Evolutionary conservation across 495 filamentous ascomycete species (phyloP).

Genomic region (Penicillium waksmanii): DNA sequence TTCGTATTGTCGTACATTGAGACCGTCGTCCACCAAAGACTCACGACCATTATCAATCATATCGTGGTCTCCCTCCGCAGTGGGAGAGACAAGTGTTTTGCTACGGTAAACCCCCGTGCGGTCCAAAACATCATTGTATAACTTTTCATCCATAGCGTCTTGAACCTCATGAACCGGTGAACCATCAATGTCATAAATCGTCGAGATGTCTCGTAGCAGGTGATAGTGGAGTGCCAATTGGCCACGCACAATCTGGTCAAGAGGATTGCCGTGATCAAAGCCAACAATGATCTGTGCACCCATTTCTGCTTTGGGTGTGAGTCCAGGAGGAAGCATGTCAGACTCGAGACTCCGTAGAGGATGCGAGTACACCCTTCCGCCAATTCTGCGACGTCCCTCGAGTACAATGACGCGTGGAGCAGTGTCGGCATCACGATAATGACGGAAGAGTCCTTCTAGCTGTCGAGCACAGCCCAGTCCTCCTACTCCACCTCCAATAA

Average conservation of each 20-base stretch:
- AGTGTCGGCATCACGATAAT: constrained; percentile 69
- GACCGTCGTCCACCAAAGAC: constrained; percentile 67
- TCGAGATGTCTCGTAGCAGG: constrained; percentile 78
- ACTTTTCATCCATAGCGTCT: constrained; percentile 80
- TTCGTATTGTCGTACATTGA: constrained; percentile 74
- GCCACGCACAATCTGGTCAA: constrained; percentile 86
- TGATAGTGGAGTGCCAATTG: constrained; percentile 90
- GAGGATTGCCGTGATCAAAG: constrained; percentile 91
- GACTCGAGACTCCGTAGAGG: constrained; percentile 65
- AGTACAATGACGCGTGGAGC: constrained; percentile 78
- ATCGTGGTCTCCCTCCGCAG: constrained; percentile 82
- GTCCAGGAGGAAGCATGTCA: constrained; percentile 49
- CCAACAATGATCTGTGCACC: constrained; percentile 97
- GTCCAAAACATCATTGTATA: constrained; percentile 94
- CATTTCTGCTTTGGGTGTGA: constrained; percentile 85
- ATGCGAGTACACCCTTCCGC: constrained; percentile 95
- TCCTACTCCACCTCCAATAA: constrained; percentile 93
- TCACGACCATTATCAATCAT: constrained; percentile 85
- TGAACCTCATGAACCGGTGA: constrained; percentile 75
- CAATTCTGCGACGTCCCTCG: constrained; percentile 84
- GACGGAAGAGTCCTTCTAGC: constrained; percentile 78
- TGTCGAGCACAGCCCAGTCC: constrained; percentile 92
- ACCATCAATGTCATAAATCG: constrained; percentile 88
- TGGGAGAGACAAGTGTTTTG: constrained; percentile 64
- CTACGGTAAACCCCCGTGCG: constrained; percentile 87